phyloP scores from a whole-genome alignment of 148 eudicot species.

The Diospyros kaki region DNA sequence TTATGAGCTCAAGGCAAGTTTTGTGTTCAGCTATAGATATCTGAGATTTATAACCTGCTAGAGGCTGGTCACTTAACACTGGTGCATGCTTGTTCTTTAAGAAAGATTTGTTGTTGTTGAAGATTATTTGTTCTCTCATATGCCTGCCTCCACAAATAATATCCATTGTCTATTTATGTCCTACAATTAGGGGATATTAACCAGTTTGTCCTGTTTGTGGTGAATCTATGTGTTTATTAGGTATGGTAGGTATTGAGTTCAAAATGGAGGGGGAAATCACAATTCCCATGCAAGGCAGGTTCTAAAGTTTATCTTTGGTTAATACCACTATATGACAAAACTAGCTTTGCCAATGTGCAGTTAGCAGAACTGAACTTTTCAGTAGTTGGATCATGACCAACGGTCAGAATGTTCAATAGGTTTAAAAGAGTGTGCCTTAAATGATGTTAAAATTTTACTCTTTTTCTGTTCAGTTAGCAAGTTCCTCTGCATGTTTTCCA shows the following conservation, averaged over 20 bases:
- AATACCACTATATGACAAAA: background rate
- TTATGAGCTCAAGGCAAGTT: conserved; percentile 83
- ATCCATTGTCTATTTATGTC: background rate
- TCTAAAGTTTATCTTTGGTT: background rate
- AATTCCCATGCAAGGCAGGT: background rate
- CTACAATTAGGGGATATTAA: background rate
- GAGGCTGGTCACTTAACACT: background rate
- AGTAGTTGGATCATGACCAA: background rate
- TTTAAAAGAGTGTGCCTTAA: no score
- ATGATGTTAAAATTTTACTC: no score
- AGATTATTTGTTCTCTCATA: no score
- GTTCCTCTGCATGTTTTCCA: no score
- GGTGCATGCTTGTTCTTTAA: background rate
- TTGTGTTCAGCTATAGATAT: background rate
- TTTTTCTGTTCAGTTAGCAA: no score
- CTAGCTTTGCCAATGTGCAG: background rate
- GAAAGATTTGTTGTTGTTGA: background rate
- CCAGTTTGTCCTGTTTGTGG: background rate
- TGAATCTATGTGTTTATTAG: background rate
- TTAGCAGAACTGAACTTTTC: background rate
- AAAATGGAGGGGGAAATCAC: background rate
- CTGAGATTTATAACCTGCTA: conserved; percentile 4
- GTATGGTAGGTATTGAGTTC: background rate
- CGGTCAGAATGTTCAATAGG: no score
- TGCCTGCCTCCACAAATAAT: background rate